Evolutionary conservation across 78 protist species (phyloP).

Genomic region (Dictyostelium firmibasis): DNA sequence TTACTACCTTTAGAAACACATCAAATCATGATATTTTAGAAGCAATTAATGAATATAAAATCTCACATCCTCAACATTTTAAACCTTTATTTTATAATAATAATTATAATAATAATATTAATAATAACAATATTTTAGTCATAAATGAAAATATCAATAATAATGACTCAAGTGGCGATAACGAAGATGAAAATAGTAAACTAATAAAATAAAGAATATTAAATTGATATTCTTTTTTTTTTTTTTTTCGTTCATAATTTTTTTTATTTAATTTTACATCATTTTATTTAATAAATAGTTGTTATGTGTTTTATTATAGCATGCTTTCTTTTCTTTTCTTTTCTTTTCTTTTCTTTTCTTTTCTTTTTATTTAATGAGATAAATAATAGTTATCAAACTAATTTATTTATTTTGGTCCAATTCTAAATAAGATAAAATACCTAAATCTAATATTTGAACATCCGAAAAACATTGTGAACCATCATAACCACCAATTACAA

Average conservation of each 20-base stretch:
- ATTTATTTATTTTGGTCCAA: not conserved
- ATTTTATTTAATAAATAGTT: not conserved
- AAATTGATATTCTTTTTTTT: not conserved
- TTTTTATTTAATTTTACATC: not conserved
- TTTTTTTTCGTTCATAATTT: not conserved
- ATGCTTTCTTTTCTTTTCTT: not conserved
- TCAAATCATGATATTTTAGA: not conserved
- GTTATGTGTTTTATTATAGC: not conserved
- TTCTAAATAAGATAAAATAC: conserved; percentile 37
- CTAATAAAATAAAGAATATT: not conserved
- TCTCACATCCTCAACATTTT: not conserved
- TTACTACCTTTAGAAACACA: not conserved
- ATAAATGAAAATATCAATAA: not conserved
- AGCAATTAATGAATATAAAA: not conserved
- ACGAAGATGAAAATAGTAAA: not conserved
- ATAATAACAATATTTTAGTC: not conserved
- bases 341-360: not conserved
- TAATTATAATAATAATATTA: not conserved
- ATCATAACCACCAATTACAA: conserved; percentile 80
- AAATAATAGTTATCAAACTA: too few relatives aligned
- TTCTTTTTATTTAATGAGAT: not conserved
- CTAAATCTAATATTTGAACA: conserved; percentile 64
- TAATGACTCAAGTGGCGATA: not conserved
- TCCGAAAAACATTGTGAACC: conserved; percentile 57
- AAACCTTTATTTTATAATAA: not conserved